Evolutionary conservation across 352 stramenopile species (phyloP).

Genomic region (Phytopythium vexans): DNA sequence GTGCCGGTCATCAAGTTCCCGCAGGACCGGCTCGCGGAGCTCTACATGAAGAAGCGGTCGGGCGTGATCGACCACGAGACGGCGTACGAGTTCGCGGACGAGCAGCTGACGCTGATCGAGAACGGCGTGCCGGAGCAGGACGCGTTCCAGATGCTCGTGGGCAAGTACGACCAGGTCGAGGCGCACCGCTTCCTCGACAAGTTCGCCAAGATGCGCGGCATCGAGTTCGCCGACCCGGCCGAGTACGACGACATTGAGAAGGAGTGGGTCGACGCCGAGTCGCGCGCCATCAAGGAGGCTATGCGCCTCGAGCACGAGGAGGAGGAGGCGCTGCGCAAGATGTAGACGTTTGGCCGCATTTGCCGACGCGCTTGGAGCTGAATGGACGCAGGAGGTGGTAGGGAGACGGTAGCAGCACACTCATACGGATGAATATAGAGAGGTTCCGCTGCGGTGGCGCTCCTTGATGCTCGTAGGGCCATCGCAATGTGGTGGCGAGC

Average conservation of each 20-base stretch:
- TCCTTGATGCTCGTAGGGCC: no score
- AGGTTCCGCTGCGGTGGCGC: no score
- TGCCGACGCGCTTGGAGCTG: background rate
- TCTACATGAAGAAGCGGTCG: slow-evolving; percentile 77
- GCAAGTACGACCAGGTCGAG: slow-evolving; percentile 86
- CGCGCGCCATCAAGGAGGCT: slow-evolving; percentile 75
- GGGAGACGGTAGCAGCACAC: no score
- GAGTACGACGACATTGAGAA: slow-evolving; percentile 83
- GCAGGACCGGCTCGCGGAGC: slow-evolving; percentile 77
- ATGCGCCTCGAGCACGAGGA: slow-evolving; percentile 86
- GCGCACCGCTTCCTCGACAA: slow-evolving; percentile 80
- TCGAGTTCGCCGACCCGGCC: slow-evolving; percentile 68
- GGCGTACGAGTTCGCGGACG: slow-evolving; percentile 84
- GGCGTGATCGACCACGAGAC: slow-evolving; percentile 74
- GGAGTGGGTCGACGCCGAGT: slow-evolving; percentile 79
- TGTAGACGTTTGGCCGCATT: slow-evolving; percentile 24
- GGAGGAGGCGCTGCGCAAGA: slow-evolving; percentile 66
- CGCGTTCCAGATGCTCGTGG: slow-evolving; percentile 72
- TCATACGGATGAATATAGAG: no score
- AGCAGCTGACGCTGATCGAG: slow-evolving; percentile 85
- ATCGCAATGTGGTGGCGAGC: no score
- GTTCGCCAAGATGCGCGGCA: slow-evolving; percentile 74
- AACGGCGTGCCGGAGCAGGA: slow-evolving; percentile 77
- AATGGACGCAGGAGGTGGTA: no score
- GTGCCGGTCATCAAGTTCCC: slow-evolving; percentile 80